phyloP scores from a whole-genome alignment of 2,329 filamentous ascomycete genomes.

The Tolypocladium album region DNA sequence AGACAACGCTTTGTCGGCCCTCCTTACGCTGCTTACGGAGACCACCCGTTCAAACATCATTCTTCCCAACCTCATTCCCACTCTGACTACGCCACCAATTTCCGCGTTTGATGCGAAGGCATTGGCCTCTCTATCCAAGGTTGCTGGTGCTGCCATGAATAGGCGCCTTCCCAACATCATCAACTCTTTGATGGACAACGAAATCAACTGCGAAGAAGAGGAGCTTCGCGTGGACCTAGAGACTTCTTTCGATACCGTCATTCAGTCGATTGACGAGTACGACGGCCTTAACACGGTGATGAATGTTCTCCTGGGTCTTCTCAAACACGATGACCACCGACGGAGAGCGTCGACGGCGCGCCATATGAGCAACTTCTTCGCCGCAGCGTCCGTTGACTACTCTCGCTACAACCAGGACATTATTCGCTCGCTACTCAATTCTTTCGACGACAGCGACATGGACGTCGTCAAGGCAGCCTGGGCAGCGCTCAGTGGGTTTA shows the following conservation, averaged over 20 bases:
- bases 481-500: constrained; percentile 78
- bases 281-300: constrained; percentile 94
- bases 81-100: constrained; percentile 80
- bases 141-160: constrained; percentile 85
- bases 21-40: constrained; percentile 90
- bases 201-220: constrained; percentile 69
- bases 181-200: constrained; percentile 89
- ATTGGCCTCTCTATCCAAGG: constrained; percentile 82
- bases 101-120: constrained; percentile 91
- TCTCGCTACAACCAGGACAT: constrained; percentile 94
- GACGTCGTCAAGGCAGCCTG: constrained; percentile 85
- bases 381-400: constrained; percentile 71
- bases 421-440: constrained; percentile 78
- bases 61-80: constrained; percentile 89
- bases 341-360: constrained; percentile 67
- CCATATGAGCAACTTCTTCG: constrained; percentile 81
- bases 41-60: constrained; percentile 92
- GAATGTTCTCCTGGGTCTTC: constrained; percentile 78
- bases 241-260: constrained; percentile 74
- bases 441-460: constrained; percentile 77
- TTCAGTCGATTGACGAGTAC: constrained; percentile 88
- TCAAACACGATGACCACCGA: constrained; percentile 87
- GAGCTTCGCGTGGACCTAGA: constrained; percentile 62
- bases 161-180: constrained; percentile 80
- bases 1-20: constrained; percentile 82